These are phyloP conservation scores for Auricularia heimuer DNA, from an alignment of 768 basidiomycete genomes.

Conservation along the genomic window DNA sequence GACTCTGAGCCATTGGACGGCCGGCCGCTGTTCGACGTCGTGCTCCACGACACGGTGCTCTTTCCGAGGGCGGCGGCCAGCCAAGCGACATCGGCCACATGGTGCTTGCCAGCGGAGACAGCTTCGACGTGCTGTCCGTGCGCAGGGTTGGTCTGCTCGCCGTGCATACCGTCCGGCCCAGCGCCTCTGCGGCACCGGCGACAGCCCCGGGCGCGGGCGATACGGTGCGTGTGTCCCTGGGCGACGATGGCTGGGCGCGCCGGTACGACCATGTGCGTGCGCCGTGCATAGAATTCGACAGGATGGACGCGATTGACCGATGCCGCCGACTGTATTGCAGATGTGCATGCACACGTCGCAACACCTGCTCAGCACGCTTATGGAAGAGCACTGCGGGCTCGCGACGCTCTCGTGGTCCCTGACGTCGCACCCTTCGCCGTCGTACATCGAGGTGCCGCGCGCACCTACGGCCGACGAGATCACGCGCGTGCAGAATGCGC, in stretches of 20 bases:
- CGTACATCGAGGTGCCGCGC: constrained; percentile 69
- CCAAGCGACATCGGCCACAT: constrained; percentile 63
- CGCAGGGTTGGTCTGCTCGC: constrained; percentile 64
- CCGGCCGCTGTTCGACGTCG: constrained; percentile 47
- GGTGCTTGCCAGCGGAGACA: constrained; percentile 31
- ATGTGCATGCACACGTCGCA: constrained; percentile 83
- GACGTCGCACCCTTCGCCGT: constrained; percentile 53
- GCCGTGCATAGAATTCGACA: not conserved
- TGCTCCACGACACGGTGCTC: constrained; percentile 66
- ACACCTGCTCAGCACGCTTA: constrained; percentile 71
- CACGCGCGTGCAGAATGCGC: constrained; percentile 45
- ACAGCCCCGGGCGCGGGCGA: constrained; percentile 39
- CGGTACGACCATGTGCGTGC: constrained; percentile 63
- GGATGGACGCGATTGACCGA: not conserved
- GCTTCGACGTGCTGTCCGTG: constrained; percentile 54
- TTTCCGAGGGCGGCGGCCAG: constrained; percentile 79
- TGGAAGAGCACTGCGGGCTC: constrained; percentile 52
- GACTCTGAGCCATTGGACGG: constrained; percentile 32
- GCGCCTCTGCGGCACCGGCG: constrained; percentile 32
- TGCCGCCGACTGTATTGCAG: constrained; percentile 23
- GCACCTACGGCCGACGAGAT: constrained; percentile 59
- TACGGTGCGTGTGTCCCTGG: constrained; percentile 34
- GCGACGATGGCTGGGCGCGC: constrained; percentile 48
- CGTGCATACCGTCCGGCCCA: constrained; percentile 52
- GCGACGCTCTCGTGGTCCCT: constrained; percentile 80